Base-by-base conservation (phyloP, 768 basidiomycete species). In the Favolaschia claudopus region DNA sequence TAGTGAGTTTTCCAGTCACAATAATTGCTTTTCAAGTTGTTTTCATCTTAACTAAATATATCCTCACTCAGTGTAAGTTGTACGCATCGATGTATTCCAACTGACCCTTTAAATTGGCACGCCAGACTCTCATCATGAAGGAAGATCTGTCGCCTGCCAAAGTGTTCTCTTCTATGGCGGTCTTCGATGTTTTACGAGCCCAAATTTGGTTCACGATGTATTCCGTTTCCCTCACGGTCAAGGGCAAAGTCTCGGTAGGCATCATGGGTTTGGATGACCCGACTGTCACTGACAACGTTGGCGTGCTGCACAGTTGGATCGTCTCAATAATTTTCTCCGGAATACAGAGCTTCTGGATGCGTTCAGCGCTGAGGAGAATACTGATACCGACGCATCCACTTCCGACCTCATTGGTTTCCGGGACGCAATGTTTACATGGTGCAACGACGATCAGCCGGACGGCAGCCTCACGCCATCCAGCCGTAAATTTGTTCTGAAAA, bases 121-220 rank as follows among this genome's bases (percentile, higher is more conserved):
- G 12, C 15, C 43, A 73, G 77, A 79, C 78, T 6, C 34, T 78
- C 24, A 63, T 82, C 36, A 76, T 79, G 75, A 76, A 76, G 42
- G 53, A 77, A 60, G 64, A 72, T 1, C 71, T 82, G 25, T 76
- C 58, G 46, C 77, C 78, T 5, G 76, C 80, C 8, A 73, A 68
- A 17, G 81, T 83, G 17, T 83, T 83, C 68, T 79, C 79, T 14
- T 82, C 79, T 51, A 81, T 85, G 74, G 69, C 81, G 55, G 84
- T 89, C 29, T 91, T 92, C 66, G 82, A 86, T 38, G 77, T 86
- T 57, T 70, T 92, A 29, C 79, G 85, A 27, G 76, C 78, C 5
- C 83, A 85, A 53, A 67, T 87, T 38, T 72, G 75, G 69, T 79
- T 70, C 67, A 67, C 72, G 1, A 69, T 76, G n/a, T 72, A 69